phyloP scores from a whole-genome alignment of 2,329 filamentous ascomycete species.

The Penicillium sumatraense region DNA sequence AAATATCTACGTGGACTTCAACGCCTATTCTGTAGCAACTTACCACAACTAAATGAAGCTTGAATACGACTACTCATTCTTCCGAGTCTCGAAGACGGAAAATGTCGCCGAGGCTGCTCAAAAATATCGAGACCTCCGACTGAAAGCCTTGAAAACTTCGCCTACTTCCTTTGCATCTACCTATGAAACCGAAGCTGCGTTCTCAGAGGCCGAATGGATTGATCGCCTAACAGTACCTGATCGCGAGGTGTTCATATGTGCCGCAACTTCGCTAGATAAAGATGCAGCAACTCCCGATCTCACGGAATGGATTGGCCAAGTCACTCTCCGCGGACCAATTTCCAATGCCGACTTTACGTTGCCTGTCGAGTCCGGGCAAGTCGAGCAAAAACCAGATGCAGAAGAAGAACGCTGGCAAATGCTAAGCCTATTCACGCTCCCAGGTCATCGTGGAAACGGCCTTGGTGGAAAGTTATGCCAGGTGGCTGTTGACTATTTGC shows the following conservation, averaged over 20 bases:
- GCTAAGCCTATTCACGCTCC: slow-evolving; percentile 37
- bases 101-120: slow-evolving; percentile 9
- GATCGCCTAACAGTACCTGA: slow-evolving; percentile 24
- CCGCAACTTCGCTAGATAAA: slow-evolving; percentile 9
- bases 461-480: slow-evolving; percentile 32
- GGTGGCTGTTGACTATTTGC: slow-evolving; percentile 28
- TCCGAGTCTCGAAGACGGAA: slow-evolving; percentile 13
- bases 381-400: slow-evolving; percentile 21
- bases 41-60: neutral
- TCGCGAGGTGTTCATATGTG: slow-evolving; percentile 37
- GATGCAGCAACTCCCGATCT: slow-evolving; percentile 7
- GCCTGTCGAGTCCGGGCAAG: slow-evolving; percentile 29
- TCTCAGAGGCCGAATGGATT: slow-evolving; percentile 31
- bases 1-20: neutral
- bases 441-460: slow-evolving; percentile 34
- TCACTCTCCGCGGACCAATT: slow-evolving; percentile 36
- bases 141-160: slow-evolving; percentile 33
- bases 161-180: slow-evolving; percentile 36
- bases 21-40: neutral
- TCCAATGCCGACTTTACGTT: slow-evolving; percentile 26
- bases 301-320: slow-evolving; percentile 35
- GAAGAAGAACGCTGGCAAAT: slow-evolving; percentile 36
- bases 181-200: slow-evolving; percentile 34
- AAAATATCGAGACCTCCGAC: slow-evolving; percentile 25
- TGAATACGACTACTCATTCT: slow-evolving; percentile 12